Percentiles rank a stretch among this genome's conserved stretches.
These are phyloP conservation scores for Fusarium globosum DNA, from an alignment of 2,329 filamentous ascomycete genomes.

Conservation along the genomic window DNA sequence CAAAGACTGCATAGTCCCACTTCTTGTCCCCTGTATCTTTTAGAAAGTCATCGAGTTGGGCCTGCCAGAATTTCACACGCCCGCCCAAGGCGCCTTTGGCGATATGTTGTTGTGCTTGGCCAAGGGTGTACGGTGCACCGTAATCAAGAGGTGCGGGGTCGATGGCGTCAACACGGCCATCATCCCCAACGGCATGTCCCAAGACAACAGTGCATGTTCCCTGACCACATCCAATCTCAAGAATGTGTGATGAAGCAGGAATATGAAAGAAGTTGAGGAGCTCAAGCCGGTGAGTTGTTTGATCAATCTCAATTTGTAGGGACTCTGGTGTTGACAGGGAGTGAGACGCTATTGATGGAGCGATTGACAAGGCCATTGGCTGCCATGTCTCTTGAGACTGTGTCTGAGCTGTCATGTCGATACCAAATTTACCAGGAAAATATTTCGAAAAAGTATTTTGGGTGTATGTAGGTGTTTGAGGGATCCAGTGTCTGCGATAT, in stretches of 20 bases:
- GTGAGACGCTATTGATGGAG: background rate
- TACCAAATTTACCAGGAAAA: background rate
- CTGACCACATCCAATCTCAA: conserved; percentile 15
- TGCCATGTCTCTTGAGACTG: background rate
- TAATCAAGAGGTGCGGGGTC: conserved; percentile 21
- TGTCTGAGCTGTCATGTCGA: background rate
- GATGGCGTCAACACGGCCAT: conserved; percentile 5
- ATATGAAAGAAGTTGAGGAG: conserved; percentile 1
- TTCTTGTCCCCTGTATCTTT: background rate
- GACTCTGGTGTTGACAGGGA: conserved; percentile 1
- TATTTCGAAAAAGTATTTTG: too few species aligned
- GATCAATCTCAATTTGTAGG: conserved; percentile 8
- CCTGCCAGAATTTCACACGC: background rate
- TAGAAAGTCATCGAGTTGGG: background rate
- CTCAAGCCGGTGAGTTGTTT: conserved; percentile 1
- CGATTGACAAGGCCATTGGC: background rate
- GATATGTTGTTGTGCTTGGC: conserved; percentile 11
- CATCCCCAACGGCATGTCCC: background rate
- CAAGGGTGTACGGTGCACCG: conserved; percentile 16
- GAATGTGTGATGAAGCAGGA: background rate
- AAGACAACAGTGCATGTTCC: conserved; percentile 24
- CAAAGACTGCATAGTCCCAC: conserved; percentile 12
- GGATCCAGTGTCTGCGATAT: background rate
- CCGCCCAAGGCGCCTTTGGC: background rate
- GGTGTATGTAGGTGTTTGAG: rapidly evolving